These are phyloP conservation scores for Cyclotella sp. DNA, from an alignment of 108 stramenopile genomes.

Conservation along the genomic window DNA sequence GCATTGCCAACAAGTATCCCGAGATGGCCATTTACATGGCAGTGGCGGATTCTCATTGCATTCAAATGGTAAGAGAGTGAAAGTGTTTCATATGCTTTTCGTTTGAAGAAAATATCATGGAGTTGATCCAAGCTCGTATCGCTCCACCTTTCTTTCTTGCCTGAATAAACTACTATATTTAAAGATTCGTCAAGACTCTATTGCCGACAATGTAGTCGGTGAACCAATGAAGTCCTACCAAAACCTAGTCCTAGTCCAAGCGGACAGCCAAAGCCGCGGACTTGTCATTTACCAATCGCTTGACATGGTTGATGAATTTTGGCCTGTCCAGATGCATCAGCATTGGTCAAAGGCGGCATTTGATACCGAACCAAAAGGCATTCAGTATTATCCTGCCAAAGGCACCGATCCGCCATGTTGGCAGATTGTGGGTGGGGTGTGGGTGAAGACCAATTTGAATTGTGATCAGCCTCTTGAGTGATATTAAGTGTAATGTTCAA, in stretches of 20 bases:
- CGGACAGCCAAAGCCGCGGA: slow-evolving; percentile 6
- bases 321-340: slow-evolving; percentile 12
- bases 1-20: neutral
- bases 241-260: slow-evolving; percentile 8
- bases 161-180: too few species aligned
- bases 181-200: neutral
- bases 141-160: too few species aligned
- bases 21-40: slow-evolving; percentile 8
- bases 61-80: slow-evolving; percentile 11
- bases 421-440: slow-evolving; percentile 12
- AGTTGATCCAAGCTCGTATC: neutral
- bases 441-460: slow-evolving; percentile 3
- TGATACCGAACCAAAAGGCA: slow-evolving; percentile 8
- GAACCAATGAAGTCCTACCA: slow-evolving; percentile 8
- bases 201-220: neutral
- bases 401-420: slow-evolving; percentile 3
- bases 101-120: neutral
- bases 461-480: neutral
- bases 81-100: too few species aligned
- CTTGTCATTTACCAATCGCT: slow-evolving; percentile 12
- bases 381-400: slow-evolving; percentile 14
- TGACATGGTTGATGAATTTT: slow-evolving; percentile 16
- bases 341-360: slow-evolving; percentile 9
- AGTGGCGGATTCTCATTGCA: slow-evolving; percentile 10
- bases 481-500: too few species aligned